These are phyloP conservation scores for Monilinia laxa DNA, from an alignment of 2,329 filamentous ascomycete genomes.

Conservation along the genomic window DNA sequence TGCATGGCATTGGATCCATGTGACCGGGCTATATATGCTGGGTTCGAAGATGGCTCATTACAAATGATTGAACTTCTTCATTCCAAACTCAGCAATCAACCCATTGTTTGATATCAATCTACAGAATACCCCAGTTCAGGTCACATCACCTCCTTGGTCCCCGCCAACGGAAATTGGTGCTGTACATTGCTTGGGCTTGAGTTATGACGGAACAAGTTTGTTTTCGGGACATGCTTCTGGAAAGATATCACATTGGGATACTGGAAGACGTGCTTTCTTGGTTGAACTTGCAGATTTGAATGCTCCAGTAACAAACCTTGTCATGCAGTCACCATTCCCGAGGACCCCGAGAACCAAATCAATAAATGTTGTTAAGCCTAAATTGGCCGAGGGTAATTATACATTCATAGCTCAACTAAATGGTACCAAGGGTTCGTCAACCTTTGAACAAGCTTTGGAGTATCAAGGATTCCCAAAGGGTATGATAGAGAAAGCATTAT, in stretches of 20 bases:
- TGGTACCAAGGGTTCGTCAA: slow-evolving; percentile 36
- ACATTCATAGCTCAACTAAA: slow-evolving; percentile 64
- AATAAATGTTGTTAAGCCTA: slow-evolving; percentile 75
- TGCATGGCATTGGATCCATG: slow-evolving; percentile 78
- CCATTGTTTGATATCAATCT: slow-evolving; percentile 47
- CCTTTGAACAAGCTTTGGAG: slow-evolving; percentile 32
- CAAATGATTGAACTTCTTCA: slow-evolving; percentile 74
- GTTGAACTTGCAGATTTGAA: slow-evolving; percentile 53
- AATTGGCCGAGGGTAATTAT: slow-evolving; percentile 64
- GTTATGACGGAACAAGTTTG: slow-evolving; percentile 77
- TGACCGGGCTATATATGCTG: slow-evolving; percentile 77
- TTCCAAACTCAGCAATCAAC: slow-evolving; percentile 46
- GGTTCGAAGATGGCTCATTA: slow-evolving; percentile 76
- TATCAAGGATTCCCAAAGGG: slow-evolving; percentile 38
- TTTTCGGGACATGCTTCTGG: slow-evolving; percentile 81
- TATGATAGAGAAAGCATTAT: slow-evolving; percentile 51
- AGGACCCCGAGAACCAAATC: slow-evolving; percentile 50
- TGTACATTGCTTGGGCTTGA: slow-evolving; percentile 67
- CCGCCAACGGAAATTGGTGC: slow-evolving; percentile 49
- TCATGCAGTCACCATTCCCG: slow-evolving; percentile 65
- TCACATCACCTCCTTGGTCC: slow-evolving; percentile 50
- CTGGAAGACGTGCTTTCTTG: slow-evolving; percentile 45
- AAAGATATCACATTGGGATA: slow-evolving; percentile 77
- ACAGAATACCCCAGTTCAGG: slow-evolving; percentile 58
- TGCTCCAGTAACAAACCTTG: slow-evolving; percentile 77